Evolutionary conservation across 2,329 filamentous ascomycete genomes (phyloP).

Genomic region (Trichoderma sp.): DNA sequence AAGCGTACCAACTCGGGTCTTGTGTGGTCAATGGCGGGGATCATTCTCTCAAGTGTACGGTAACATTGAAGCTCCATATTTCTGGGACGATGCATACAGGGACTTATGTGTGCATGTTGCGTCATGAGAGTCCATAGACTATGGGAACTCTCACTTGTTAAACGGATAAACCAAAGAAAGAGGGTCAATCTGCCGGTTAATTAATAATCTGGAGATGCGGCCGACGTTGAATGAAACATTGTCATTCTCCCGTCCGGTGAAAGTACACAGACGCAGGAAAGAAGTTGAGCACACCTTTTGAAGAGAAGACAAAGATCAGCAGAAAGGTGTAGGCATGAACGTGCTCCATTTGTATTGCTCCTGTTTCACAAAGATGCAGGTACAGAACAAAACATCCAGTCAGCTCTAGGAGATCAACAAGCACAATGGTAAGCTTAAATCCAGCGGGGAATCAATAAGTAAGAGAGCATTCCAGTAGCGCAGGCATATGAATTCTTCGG

Average conservation of each 20-base stretch:
- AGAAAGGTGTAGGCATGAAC: not conserved
- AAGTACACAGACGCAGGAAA: not conserved
- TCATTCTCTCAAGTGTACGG: not conserved
- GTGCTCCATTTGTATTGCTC: not conserved
- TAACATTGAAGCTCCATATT: not conserved
- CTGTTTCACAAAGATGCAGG: not conserved
- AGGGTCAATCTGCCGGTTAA: not conserved
- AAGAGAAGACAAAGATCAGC: not conserved
- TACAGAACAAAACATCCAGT: not conserved
- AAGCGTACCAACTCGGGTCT: not conserved
- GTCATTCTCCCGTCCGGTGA: not conserved
- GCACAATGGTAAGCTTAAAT: slow-evolving; percentile 8
- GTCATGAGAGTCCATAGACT: not conserved
- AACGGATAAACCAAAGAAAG: not conserved
- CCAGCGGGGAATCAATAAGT: not conserved
- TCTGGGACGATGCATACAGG: not conserved
- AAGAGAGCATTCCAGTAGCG: not conserved
- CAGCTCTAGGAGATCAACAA: not conserved
- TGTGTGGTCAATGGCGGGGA: not conserved
- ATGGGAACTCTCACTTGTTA: not conserved
- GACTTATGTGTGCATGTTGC: not conserved
- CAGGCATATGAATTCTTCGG: not conserved
- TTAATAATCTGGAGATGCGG: not conserved
- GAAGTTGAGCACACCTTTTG: not conserved
- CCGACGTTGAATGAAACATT: not conserved